Conservation (phyloP, 148 eudicot species). For the Nepenthes gracilis region DNA sequence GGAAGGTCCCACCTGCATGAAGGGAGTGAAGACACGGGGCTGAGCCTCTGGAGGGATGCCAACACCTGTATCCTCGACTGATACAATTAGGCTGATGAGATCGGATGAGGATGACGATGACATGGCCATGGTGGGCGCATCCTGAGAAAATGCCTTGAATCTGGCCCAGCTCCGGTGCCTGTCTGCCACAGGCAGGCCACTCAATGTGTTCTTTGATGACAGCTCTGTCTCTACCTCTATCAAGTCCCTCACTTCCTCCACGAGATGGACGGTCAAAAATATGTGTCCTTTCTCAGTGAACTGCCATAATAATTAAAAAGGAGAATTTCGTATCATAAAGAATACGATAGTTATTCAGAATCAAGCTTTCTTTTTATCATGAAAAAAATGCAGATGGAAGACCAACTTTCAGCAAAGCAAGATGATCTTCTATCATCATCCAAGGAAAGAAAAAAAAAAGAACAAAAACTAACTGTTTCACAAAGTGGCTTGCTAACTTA, state of each 20-base stretch:
- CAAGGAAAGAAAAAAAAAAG: background rate
- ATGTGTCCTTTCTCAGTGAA: constrained; percentile 69
- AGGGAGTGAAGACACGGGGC: constrained; percentile 78
- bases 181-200: constrained; percentile 77
- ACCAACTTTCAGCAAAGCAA: too few relatives aligned
- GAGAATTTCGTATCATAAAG: too few relatives aligned
- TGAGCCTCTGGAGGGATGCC: constrained; percentile 92
- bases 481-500: constrained; percentile 22
- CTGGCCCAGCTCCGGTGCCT: constrained; percentile 64
- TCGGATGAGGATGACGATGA: constrained; percentile 22
- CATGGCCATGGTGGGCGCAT: constrained; percentile 13
- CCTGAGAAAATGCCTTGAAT: constrained; percentile 42
- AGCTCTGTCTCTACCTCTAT: constrained; percentile 41
- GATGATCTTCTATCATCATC: background rate
- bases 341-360: constrained; percentile 2
- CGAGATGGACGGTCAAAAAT: constrained; percentile 75
- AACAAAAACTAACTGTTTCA: background rate
- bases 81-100: constrained; percentile 50
- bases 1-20: constrained; percentile 91
- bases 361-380: too few relatives aligned
- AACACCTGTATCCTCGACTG: constrained; percentile 94
- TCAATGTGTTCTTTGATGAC: constrained; percentile 45
- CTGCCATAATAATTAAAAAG: background rate
- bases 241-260: constrained; percentile 64
- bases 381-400: too few relatives aligned